Base-by-base conservation (phyloP, 106 monocot genomes). In the Acanthochlamys bracteata region DNA sequence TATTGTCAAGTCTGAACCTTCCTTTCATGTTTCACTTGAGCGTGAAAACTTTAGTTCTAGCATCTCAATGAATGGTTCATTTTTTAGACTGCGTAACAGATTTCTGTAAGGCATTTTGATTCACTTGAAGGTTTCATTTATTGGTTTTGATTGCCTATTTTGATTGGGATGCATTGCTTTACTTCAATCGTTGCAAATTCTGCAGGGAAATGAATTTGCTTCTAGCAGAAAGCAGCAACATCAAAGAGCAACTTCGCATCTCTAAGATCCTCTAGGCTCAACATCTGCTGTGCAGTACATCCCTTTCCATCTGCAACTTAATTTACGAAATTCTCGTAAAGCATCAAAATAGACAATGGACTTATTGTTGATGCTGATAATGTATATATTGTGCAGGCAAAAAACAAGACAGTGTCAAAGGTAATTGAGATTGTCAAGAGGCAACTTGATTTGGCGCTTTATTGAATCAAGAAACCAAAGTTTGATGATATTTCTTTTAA, bases 341-440 rank as follows among this genome's bases (percentile, higher is more conserved):
- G 19, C 63, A 25, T 19, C 8, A 72, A 41, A 54, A 13, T 21
- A 4, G 25, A 4, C 20, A 25, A 58, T 24, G 20, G 41, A 3
- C 33, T n/a, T 17, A 61, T 7, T 40, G 14, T 1, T 13, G 26
- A 14, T 23, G 0, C 1, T 26, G 61, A 55, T 43, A 53, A 25
- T 69, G 55, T 11, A 56, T 21, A 62, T 33, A n/a, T 45, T 10
- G 61, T 67, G 42, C 71, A 92, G 83, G 91, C 91, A 13, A 91
- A 86, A 66, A 64, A 86, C 0, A 80, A 91, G 78, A 86, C 90
- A 7, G 71, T 91, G 26, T 56, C 49, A 0, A 86, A 83, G 61
- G 86, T 86, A 0, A 63, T 75, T 57, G 68, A 65, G 19, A 83
- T 91, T 23, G 90, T 91, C 41, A 91, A 71, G 70, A 83, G 76